phyloP scores from a whole-genome alignment of 768 basidiomycete species.

The Termitomyces sp. region DNA sequence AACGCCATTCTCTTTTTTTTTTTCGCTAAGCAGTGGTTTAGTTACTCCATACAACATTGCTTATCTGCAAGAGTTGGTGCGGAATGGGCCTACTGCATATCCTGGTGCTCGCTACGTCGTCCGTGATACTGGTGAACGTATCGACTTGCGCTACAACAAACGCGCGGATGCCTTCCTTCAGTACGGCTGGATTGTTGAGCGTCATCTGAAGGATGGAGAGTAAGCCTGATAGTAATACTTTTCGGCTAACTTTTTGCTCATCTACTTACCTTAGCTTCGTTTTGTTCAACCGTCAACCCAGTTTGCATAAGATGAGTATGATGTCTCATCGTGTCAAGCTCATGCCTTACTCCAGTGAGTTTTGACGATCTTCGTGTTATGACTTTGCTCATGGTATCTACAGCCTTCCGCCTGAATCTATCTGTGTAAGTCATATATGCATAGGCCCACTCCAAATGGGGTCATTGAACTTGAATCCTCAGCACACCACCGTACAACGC shows the following conservation, averaged over 20 bases:
- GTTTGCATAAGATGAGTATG: constrained; percentile 99
- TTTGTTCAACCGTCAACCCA: constrained; percentile 97
- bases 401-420: constrained; percentile 95
- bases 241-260: constrained; percentile 1
- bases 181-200: constrained; percentile 98
- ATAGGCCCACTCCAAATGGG: constrained; percentile 18
- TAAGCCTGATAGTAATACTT: constrained; percentile 44
- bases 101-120: constrained; percentile 97
- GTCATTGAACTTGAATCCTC: constrained; percentile 26
- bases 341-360: constrained; percentile 97
- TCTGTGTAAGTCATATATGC: constrained; percentile 74
- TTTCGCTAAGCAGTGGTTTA: constrained; percentile 28
- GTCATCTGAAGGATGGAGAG: constrained; percentile 98
- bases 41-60: constrained; percentile 97
- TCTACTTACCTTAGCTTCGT: constrained; percentile 57
- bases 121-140: constrained; percentile 95
- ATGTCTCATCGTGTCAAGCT: constrained; percentile 98
- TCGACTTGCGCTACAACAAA: constrained; percentile 96
- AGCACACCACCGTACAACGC: constrained; percentile 98
- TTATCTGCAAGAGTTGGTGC: constrained; percentile 90
- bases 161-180: constrained; percentile 93
- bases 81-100: constrained; percentile 92
- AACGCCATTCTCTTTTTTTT: background rate
- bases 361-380: background rate
- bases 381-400: constrained; percentile 11